These are phyloP conservation scores for Sarocladium kiliense DNA, from an alignment of 2,329 filamentous ascomycete species.

Conservation along the genomic window DNA sequence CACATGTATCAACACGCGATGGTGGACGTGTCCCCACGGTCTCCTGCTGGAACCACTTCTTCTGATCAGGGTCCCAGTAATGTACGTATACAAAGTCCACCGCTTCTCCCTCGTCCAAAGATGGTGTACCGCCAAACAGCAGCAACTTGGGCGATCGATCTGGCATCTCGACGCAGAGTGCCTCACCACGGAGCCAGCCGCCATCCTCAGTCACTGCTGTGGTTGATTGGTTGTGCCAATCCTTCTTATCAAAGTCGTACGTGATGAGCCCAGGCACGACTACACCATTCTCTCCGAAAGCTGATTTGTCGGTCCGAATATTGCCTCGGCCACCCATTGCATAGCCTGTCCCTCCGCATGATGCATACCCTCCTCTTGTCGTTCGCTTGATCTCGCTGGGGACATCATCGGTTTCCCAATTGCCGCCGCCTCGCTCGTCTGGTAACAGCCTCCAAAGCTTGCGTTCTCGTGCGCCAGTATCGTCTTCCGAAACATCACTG, in stretches of 20 bases:
- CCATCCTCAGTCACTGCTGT: not conserved
- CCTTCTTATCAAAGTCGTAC: not conserved
- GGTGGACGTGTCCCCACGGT: not conserved
- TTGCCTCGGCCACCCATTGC: not conserved
- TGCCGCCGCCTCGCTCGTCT: not conserved
- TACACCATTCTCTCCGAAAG: not conserved
- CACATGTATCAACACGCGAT: not conserved
- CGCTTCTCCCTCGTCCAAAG: not conserved
- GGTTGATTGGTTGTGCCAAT: not conserved
- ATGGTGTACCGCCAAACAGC: not conserved
- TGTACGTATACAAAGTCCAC: not conserved
- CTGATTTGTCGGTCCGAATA: not conserved
- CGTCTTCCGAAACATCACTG: not conserved
- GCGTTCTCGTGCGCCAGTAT: not conserved
- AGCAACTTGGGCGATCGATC: not conserved
- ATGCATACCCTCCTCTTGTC: not conserved
- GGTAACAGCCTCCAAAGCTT: conserved; percentile 2
- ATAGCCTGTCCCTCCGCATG: conserved; percentile 1
- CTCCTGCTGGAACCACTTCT: conserved; percentile 4
- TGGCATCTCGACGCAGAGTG: not conserved
- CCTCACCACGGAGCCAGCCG: not conserved
- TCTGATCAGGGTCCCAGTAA: not conserved
- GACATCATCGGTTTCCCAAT: not conserved
- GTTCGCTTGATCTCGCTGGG: not conserved
- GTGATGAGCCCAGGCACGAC: not conserved